These are phyloP conservation scores for Phytophthora fragariae DNA, from an alignment of 352 stramenopile species.

Conservation along the genomic window DNA sequence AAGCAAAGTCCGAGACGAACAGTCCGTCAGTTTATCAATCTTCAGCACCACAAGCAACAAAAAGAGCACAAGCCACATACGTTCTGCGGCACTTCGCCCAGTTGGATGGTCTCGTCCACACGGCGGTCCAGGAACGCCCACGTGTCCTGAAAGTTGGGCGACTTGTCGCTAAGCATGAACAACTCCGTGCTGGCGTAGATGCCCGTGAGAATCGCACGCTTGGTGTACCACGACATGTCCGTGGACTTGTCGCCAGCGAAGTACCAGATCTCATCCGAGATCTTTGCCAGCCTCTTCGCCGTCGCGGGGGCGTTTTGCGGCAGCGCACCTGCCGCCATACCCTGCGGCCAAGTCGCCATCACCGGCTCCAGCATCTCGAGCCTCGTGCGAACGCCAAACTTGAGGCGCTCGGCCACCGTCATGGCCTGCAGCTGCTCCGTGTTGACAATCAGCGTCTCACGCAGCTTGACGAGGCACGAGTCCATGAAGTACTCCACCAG, in stretches of 20 bases:
- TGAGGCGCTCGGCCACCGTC: conserved; percentile 81
- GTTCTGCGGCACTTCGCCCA: conserved; percentile 83
- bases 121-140: conserved; percentile 87
- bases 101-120: conserved; percentile 82
- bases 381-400: conserved; percentile 77
- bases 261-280: conserved; percentile 90
- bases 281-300: conserved; percentile 69
- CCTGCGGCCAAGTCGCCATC: conserved; percentile 71
- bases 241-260: conserved; percentile 88
- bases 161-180: conserved; percentile 87
- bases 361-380: conserved; percentile 74
- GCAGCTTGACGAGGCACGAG: conserved; percentile 64
- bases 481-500: conserved; percentile 91
- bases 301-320: conserved; percentile 79
- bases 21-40: not conserved
- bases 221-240: conserved; percentile 88
- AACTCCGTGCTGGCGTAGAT: conserved; percentile 88
- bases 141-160: conserved; percentile 73
- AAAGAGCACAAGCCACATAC: conserved; percentile 46
- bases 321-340: conserved; percentile 82
- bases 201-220: conserved; percentile 78
- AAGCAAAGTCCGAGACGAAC: not conserved
- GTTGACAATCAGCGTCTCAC: conserved; percentile 63
- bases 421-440: conserved; percentile 71
- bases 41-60: not conserved